Percentiles rank a stretch among this genome's conserved stretches.
phyloP scores from a whole-genome alignment of 1,284 basidiomycete genomes.

The Microbotryum lychnidis-dioicae region DNA sequence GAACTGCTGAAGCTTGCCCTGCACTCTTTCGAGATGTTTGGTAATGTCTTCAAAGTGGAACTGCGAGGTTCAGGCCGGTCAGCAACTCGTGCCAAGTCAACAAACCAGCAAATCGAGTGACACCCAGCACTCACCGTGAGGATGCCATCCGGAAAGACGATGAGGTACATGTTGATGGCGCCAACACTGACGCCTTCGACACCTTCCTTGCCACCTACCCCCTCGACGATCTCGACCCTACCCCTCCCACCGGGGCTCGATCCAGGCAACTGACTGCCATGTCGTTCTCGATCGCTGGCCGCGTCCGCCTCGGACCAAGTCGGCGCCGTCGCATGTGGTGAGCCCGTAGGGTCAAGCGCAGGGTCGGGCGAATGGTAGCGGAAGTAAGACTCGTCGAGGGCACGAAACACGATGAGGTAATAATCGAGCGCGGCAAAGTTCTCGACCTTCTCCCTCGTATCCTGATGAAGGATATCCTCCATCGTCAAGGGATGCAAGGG shows the following conservation, averaged over 20 bases:
- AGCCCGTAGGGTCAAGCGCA: conserved; percentile 1
- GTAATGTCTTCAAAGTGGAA: conserved; percentile 90
- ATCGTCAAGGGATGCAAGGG: conserved; percentile 88
- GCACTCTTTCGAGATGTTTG: conserved; percentile 73
- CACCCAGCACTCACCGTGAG: conserved; percentile 57
- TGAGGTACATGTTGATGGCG: conserved; percentile 77
- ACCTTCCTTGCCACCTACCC: conserved; percentile 50
- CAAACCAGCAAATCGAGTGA: too few relatives aligned
- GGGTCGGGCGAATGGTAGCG: conserved; percentile 44
- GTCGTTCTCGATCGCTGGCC: conserved; percentile 11
- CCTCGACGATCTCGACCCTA: conserved; percentile 51
- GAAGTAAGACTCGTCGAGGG: conserved; percentile 63
- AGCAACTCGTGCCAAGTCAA: too few relatives aligned
- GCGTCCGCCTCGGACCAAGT: neutral
- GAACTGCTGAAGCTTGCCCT: conserved; percentile 56
- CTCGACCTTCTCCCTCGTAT: conserved; percentile 88
- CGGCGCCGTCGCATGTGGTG: neutral
- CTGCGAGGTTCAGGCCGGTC: conserved; percentile 41
- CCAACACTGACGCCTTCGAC: conserved; percentile 56
- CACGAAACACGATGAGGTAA: conserved; percentile 83
- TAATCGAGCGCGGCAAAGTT: conserved; percentile 82
- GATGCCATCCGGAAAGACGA: conserved; percentile 83
- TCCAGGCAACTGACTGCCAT: conserved; percentile 6
- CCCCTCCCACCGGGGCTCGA: conserved; percentile 30
- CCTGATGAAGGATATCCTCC: conserved; percentile 91